Base-by-base conservation (phyloP, 441 rosid genomes). In the Kokia cookei region DNA sequence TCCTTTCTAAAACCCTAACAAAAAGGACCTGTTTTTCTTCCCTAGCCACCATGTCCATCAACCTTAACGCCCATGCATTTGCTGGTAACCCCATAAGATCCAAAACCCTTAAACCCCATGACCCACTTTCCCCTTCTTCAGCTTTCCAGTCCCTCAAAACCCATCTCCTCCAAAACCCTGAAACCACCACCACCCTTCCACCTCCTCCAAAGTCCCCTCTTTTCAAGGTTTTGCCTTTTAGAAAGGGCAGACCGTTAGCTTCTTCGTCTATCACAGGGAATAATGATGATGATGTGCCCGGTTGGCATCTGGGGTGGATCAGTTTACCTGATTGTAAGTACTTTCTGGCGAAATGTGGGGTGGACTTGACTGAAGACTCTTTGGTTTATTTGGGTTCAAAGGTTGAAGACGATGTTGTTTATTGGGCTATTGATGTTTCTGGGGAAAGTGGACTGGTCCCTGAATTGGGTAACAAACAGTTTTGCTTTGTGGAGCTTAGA, bases 401-500 rank as follows among this genome's bases (percentile, higher is more conserved):
- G 66, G 69, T 82, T 22, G 87, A 82, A 35, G 91, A 85, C 61
- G 96, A 85, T 83, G 86, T 80, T 76, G 93, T 93, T 53, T 95
- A 66, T 75, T 95, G 97, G 97, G 97, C 95, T 9, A 76, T 95
- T 76, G 93, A 95, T 81, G 87, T 93, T 48, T 72, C 88, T 24
- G 83, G 66, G 42, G 90, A 78, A 72, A 72, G 63, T 73, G 79
- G 78, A 40, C 26, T 82, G 85, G 86, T 81, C 70, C 51, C 82
- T 77, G 90, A 83, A 60, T 77, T 83, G 48, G 85, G 75, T n/a
- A 75, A 76, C 48, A 79, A 71, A 77, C 80, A 77, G 60, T 68
- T 88, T 35, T 90, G 93, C 74, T 95, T 95, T 80, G 91, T 93
- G 24, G 99, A 95, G 82, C 82, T 95, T 69, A 87, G 99, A 77